Evolutionary conservation across 805 yeast genomes (phyloP), one percentile per base, ranked within the genome.

Genomic region (Zygotorulaspora danielsina): DNA sequence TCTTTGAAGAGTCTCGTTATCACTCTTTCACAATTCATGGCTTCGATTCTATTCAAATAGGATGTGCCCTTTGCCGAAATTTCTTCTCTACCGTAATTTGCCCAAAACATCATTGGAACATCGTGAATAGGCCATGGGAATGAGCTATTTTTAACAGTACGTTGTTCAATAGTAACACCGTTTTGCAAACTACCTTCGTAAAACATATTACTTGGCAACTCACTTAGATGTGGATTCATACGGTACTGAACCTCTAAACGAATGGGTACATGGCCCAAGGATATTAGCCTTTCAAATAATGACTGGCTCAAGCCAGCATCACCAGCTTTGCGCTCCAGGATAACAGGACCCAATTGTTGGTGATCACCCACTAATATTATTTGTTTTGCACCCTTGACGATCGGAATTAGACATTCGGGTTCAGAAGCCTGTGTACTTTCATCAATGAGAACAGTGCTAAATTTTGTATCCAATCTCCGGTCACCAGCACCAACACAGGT

Each of bases 51-150:
- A 63, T 89, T 89, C 51, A 89, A 69, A 54, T 70, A 88, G 6
- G 95, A 83, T 4, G 82, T 79, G 42, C 96, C 97, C 47, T 78
- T 73, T 0, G 80, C 76, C 17, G 93, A 78, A 36, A 89, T 76
- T 62, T 89, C 97, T 66, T 89, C 97, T 49, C 82, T 79, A 27
- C 96, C 96, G 56, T 79, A 78, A 49, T 81, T 81, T 0, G 85
- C 81, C 96, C 96, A 88, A 54, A 89, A 85, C 93, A 89, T 84
- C 95, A 87, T 86, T n/a, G 96, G 97, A 4, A 71, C 72, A 34
- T 78, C 81, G 17, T 71, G 69, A 19, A 84, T 80, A 1, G 96
- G 96, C 97, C 96, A 89, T n/a, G 95, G 95, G 66, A 88, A 87
- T 4, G 73, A 67, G 5, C 78, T 69, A 20, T 74, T 66, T 1